These are phyloP conservation scores for Gnaphalium uliginosum DNA, from an alignment of 129 eudicot species.

Conservation along the genomic window DNA sequence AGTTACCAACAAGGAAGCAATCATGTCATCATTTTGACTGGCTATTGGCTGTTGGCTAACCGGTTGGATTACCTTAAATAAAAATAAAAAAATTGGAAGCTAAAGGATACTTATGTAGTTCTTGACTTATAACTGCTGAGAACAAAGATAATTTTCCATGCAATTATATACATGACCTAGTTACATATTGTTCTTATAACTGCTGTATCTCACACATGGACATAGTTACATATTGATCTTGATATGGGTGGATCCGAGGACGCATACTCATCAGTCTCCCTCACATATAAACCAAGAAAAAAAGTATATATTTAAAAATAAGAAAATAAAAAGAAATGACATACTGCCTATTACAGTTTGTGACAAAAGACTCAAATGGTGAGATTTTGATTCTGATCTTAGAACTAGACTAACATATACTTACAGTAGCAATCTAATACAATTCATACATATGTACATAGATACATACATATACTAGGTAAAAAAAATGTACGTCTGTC, in stretches of 20 bases:
- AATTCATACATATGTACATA: not conserved
- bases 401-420: constrained; percentile 13
- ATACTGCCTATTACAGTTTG: constrained; percentile 12
- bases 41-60: too few species aligned
- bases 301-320: not conserved
- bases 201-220: too few species aligned
- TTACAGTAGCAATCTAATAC: constrained; percentile 15
- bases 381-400: constrained; percentile 9
- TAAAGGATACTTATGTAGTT: too few species aligned
- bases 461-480: not conserved
- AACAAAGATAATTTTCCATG: not conserved
- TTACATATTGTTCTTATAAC: not conserved
- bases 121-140: not conserved
- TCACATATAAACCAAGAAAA: not conserved
- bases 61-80: not conserved
- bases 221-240: not conserved
- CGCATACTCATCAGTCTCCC: not conserved
- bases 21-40: not conserved
- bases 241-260: not conserved
- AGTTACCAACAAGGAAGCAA: not conserved
- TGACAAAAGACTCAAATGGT: constrained; percentile 8
- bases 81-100: not conserved
- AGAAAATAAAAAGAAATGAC: constrained; percentile 2
- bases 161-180: too few species aligned
- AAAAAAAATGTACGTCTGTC: not conserved